Evolutionary conservation across 768 basidiomycete species (phyloP).

Genomic region (Calocera cornea): DNA sequence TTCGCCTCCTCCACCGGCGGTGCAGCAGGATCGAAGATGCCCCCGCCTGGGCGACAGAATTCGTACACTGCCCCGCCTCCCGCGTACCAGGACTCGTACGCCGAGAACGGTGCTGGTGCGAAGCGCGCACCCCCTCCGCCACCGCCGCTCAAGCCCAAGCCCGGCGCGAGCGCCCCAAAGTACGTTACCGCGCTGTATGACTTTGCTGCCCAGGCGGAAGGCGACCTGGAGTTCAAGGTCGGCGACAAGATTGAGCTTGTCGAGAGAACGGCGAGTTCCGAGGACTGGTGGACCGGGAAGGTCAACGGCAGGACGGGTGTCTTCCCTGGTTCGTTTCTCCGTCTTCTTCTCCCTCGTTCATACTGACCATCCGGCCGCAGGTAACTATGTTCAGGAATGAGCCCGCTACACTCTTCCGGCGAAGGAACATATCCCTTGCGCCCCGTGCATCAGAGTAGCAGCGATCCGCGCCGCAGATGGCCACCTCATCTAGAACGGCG

Average conservation of each 20-base stretch:
- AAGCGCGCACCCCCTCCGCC: constrained; percentile 85
- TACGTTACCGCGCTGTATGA: constrained; percentile 93
- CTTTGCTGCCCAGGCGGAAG: constrained; percentile 86
- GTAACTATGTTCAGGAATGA: constrained; percentile 16
- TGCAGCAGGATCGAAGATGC: constrained; percentile 17
- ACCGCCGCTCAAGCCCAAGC: constrained; percentile 80
- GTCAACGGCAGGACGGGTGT: constrained; percentile 72
- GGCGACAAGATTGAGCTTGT: constrained; percentile 88
- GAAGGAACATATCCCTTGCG: neutral
- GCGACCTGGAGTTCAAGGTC: constrained; percentile 77
- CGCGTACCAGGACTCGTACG: constrained; percentile 23
- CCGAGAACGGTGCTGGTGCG: constrained; percentile 30
- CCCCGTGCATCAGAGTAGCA: too few relatives aligned
- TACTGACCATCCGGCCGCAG: neutral
- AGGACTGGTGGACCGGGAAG: constrained; percentile 97
- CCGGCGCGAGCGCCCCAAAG: constrained; percentile 49
- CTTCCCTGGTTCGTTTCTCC: constrained; percentile 56
- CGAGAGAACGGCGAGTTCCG: constrained; percentile 61
- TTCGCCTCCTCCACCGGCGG: constrained; percentile 29
- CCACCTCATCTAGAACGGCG: neutral
- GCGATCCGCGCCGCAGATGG: too few relatives aligned
- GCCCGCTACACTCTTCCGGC: neutral
- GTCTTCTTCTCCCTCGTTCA: neutral
- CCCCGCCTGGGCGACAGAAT: constrained; percentile 24
- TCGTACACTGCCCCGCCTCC: constrained; percentile 39